Evolutionary conservation across 768 basidiomycete species (phyloP), one percentile per base, ranked within the genome.

Genomic region (Zangia roseola): DNA sequence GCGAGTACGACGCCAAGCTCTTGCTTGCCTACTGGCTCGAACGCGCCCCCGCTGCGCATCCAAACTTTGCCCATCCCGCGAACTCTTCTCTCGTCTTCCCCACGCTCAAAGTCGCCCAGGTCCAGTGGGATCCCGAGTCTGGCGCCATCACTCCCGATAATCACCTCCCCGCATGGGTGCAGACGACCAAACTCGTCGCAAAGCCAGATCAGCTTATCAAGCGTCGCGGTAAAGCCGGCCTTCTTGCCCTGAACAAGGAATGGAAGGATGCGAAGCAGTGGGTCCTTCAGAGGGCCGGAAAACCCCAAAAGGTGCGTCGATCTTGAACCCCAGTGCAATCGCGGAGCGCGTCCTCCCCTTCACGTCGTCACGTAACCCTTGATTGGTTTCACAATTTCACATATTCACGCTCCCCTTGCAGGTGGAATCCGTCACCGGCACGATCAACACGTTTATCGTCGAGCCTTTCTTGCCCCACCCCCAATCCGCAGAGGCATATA

Each of bases 121-220:
- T 89, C 64, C 77, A 86, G 10, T 93, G 90, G 87, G 91, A 93
- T 69, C 70, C 86, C 4, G 79, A 70, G 37, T 85, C 89, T 7
- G 77, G 76, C 43, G 60, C 78, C 3, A 74, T 83, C 70, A 82
- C 82, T 1, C 71, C 81, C 30, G 83, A 84, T 48, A 74, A 65
- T 33, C 71, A 76, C 52, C 71, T 93, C 25, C 90, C 90, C 14
- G 71, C 77, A 60, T 94, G 91, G 91, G 87, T 94, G 30, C 84
- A 82, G 74, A 82, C 77, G 57, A 82, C 68, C 58, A 91, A 91
- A 77, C 90, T 95, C 69, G 94, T 97, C 62, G 94, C 85, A 16
- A 97, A 97, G 76, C 94, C 94, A 21, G 94, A 95, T 75, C 94
- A 97, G 75, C 87, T 98, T 71, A 98, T 98, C 83, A 99, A 98